Evolutionary conservation across 208 protist species (phyloP).

Genomic region (Leishmania mexicana): DNA sequence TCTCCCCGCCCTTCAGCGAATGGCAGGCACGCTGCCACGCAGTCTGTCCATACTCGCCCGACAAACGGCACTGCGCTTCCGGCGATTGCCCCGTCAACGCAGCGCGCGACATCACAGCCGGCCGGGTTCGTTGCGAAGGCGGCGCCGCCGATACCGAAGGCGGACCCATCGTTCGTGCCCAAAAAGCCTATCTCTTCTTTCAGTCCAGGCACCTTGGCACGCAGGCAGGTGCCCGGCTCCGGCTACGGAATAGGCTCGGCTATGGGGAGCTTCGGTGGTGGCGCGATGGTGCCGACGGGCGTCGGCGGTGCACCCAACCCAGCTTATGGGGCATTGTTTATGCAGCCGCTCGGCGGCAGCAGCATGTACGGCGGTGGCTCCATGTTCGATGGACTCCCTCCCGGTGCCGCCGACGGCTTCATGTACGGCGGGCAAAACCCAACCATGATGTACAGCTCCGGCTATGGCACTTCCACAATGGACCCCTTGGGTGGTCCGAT

Average conservation of each 20-base stretch:
- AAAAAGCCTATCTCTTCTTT: neutral
- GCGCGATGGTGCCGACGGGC: neutral
- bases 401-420: neutral
- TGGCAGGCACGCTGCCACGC: neutral
- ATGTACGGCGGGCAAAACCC: neutral
- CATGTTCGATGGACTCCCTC: neutral
- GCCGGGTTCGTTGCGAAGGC: neutral
- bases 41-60: neutral
- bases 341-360: neutral
- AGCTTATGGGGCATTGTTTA: slow-evolving; percentile 14
- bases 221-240: slow-evolving; percentile 2
- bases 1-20: slow-evolving; percentile 2
- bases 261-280: slow-evolving; percentile 1
- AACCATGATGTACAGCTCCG: neutral
- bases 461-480: slow-evolving; percentile 1
- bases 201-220: neutral
- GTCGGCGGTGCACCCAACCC: neutral
- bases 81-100: slow-evolving; percentile 3
- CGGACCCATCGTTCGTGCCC: neutral
- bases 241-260: slow-evolving; percentile 12
- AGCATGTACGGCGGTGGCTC: neutral
- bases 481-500: neutral
- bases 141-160: neutral
- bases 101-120: neutral
- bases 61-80: neutral